These are phyloP conservation scores for Hippophae tibetana DNA, from an alignment of 306 rosid genomes.

Conservation along the genomic window DNA sequence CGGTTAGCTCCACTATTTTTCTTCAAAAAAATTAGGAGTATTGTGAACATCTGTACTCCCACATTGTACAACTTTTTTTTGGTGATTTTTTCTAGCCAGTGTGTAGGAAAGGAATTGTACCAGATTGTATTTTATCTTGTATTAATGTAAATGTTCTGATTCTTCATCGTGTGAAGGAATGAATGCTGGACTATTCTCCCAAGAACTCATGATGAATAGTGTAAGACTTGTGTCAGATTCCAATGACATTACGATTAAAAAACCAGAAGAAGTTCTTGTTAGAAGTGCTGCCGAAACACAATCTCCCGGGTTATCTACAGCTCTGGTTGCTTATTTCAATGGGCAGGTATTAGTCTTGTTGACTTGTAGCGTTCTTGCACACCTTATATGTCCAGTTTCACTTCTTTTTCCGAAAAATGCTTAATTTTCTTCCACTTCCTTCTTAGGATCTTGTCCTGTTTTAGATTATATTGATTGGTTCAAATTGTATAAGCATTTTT, in stretches of 20 bases:
- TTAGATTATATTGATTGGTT: no score
- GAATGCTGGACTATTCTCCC: conserved; percentile 38
- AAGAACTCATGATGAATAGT: conserved; percentile 57
- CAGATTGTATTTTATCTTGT: not conserved
- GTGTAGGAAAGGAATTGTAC: no score
- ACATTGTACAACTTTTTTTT: no score
- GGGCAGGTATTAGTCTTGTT: conserved; percentile 47
- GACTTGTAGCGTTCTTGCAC: not conserved
- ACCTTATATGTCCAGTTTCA: no score
- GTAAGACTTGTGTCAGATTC: conserved; percentile 31
- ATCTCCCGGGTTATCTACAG: conserved; percentile 49
- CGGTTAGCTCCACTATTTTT: no score
- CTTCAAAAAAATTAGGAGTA: no score
- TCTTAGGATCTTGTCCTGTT: no score
- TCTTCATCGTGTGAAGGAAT: conserved; percentile 28
- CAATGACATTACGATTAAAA: conserved; percentile 23
- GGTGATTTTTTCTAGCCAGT: no score
- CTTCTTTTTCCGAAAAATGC: no score
- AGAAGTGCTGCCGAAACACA: conserved; percentile 42
- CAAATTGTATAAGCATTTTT: no score
- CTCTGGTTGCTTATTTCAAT: conserved; percentile 55
- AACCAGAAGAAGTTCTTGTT: conserved; percentile 47
- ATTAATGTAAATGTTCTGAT: not conserved
- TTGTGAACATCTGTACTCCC: no score
- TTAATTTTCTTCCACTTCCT: no score